Percentiles rank a stretch among this genome's conserved stretches.
Evolutionary conservation across 371 early-diverging fungal genomes (phyloP).

Genomic region (Mortierella sp.): DNA sequence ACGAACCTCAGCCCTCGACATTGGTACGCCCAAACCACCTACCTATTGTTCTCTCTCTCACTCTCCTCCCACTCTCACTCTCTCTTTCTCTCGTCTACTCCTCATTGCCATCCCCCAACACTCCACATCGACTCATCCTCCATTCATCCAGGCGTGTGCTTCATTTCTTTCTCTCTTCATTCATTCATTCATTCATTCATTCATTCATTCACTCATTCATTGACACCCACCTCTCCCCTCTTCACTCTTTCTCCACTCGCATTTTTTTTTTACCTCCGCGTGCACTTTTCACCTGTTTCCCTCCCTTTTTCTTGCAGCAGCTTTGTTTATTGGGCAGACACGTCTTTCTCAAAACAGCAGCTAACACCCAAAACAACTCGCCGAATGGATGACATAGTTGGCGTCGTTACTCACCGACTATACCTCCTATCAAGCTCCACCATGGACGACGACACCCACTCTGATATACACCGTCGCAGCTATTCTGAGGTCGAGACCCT

Average conservation of each 20-base stretch:
- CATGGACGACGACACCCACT: constrained; percentile 40
- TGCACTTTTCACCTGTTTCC: neutral
- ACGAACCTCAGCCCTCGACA: constrained; percentile 4
- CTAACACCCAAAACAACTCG: too few relatives aligned
- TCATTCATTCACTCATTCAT: neutral
- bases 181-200: neutral
- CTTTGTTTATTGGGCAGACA: neutral
- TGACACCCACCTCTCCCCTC: neutral
- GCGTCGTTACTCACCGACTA: constrained; percentile 25
- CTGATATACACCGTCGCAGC: constrained; percentile 31
- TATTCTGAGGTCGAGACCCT: constrained; percentile 34
- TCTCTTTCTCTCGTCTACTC: neutral
- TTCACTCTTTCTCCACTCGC: neutral
- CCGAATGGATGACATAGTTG: constrained; percentile 1
- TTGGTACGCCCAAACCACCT: neutral
- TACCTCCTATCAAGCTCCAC: constrained; percentile 39
- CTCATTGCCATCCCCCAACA: constrained; percentile 11
- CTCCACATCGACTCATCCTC: constrained; percentile 11
- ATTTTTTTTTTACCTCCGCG: neutral
- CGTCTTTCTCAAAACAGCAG: neutral
- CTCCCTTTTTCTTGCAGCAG: neutral
- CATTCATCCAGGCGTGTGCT: neutral
- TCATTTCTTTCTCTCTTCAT: neutral
- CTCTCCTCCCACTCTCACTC: neutral
- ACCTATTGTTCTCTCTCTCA: too few relatives aligned